Percentiles rank a stretch among this genome's conserved stretches.
These are phyloP conservation scores for Nitzschia palea DNA, from an alignment of 108 stramenopile genomes.

Conservation along the genomic window DNA sequence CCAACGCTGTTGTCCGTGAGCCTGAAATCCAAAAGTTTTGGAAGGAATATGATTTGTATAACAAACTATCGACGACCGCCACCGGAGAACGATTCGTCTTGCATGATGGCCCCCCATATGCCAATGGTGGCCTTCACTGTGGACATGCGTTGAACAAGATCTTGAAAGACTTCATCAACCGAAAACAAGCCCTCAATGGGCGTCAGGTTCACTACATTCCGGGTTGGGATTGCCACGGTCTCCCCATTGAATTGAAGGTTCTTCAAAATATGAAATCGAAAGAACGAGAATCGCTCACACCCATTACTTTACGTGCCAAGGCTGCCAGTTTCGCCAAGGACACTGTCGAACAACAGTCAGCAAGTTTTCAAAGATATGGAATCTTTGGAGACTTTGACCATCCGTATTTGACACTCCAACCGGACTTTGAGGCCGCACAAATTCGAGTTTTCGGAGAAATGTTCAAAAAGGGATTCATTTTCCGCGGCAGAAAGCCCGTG, in stretches of 20 bases:
- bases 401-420: constrained; percentile 95
- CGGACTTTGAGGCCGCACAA: constrained; percentile 96
- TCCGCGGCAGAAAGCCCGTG: constrained; percentile 96
- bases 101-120: constrained; percentile 99
- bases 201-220: constrained; percentile 97
- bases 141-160: constrained; percentile 99
- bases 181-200: constrained; percentile 90
- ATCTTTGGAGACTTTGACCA: constrained; percentile 96
- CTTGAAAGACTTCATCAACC: constrained; percentile 98
- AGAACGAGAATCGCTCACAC: constrained; percentile 79
- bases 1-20: constrained; percentile 91
- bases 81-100: constrained; percentile 80
- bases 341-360: constrained; percentile 89
- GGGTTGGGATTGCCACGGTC: constrained; percentile 99
- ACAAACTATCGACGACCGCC: constrained; percentile 66
- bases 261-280: constrained; percentile 89
- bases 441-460: constrained; percentile 96
- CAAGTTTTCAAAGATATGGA: constrained; percentile 91
- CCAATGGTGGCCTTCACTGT: constrained; percentile 98
- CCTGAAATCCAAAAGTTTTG: constrained; percentile 92
- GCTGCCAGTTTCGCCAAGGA: constrained; percentile 91
- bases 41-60: constrained; percentile 84
- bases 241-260: constrained; percentile 99
- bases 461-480: constrained; percentile 94
- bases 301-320: constrained; percentile 83